These are phyloP conservation scores for Spirogloea muscicola DNA, from an alignment of 139 green algal genomes.

Conservation along the genomic window DNA sequence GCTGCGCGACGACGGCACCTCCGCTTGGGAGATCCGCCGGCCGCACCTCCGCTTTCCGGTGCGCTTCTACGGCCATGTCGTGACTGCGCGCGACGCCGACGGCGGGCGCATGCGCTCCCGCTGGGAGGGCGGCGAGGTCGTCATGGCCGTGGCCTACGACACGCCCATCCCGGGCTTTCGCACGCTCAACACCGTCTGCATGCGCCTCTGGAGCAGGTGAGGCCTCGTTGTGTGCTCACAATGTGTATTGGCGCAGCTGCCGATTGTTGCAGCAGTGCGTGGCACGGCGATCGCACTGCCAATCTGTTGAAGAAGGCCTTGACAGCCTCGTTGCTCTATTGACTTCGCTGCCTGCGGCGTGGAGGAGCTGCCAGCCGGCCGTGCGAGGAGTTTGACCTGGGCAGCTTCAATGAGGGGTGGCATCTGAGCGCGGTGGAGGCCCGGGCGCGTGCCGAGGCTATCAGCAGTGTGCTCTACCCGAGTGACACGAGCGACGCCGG, in stretches of 20 bases:
- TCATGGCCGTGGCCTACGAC: conserved; percentile 94
- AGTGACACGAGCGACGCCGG: conserved; percentile 95
- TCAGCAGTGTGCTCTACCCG: conserved; percentile 95
- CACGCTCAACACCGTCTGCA: conserved; percentile 97
- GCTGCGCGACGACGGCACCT: conserved; percentile 79
- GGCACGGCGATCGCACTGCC: too few relatives aligned
- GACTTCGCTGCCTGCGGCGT: too few relatives aligned
- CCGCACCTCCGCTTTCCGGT: conserved; percentile 77
- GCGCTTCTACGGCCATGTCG: conserved; percentile 87
- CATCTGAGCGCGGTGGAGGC: conserved; percentile 75
- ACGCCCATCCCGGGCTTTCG: conserved; percentile 95
- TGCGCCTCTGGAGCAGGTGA: conserved; percentile 82
- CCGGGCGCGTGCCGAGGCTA: conserved; percentile 77
- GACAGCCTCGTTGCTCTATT: too few relatives aligned
- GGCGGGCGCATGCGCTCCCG: conserved; percentile 60
- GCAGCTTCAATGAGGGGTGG: conserved; percentile 95
- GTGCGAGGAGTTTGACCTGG: conserved; percentile 76
- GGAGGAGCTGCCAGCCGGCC: conserved; percentile 10
- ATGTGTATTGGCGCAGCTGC: too few relatives aligned
- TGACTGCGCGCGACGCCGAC: conserved; percentile 59
- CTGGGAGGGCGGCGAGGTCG: conserved; percentile 91
- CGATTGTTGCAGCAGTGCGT: too few relatives aligned
- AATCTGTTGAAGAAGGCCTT: too few relatives aligned
- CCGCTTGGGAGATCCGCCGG: conserved; percentile 95
- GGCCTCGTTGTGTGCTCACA: too few relatives aligned